Evolutionary conservation across 768 basidiomycete genomes (phyloP).

Genomic region (Suillus spraguei): DNA sequence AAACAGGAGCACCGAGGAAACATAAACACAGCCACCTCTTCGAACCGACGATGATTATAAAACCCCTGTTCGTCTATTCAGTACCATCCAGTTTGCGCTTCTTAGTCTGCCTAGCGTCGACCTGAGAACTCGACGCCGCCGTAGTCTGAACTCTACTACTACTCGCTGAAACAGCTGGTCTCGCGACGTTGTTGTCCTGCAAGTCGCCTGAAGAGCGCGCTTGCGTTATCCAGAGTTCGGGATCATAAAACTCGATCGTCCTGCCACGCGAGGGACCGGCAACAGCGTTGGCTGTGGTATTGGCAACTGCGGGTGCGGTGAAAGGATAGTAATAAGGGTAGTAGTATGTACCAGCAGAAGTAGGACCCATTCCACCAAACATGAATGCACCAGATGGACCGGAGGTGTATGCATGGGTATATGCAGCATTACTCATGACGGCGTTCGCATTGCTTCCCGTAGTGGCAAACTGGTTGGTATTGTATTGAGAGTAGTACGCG

Average conservation of each 20-base stretch:
- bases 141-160: not conserved
- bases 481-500: not conserved
- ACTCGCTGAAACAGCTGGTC: not conserved
- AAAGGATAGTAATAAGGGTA: not conserved
- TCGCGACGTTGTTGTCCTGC: not conserved
- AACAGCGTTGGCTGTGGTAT: not conserved
- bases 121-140: not conserved
- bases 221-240: too few relatives aligned
- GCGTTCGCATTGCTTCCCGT: not conserved
- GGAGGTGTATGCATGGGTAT: too few relatives aligned
- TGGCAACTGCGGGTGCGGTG: not conserved
- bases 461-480: not conserved
- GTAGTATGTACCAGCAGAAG: too few relatives aligned
- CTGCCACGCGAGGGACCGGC: not conserved
- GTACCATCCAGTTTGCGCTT: conserved; percentile 26
- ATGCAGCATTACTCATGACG: too few relatives aligned
- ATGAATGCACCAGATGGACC: not conserved
- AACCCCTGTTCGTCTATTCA: not conserved
- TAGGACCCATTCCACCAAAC: not conserved
- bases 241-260: not conserved
- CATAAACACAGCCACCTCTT: not conserved
- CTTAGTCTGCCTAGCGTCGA: conserved; percentile 16
- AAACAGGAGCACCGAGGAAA: not conserved
- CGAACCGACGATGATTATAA: not conserved
- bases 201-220: not conserved